phyloP scores from a whole-genome alignment of 345 rosid genomes.

The Melastoma malabathricum region DNA sequence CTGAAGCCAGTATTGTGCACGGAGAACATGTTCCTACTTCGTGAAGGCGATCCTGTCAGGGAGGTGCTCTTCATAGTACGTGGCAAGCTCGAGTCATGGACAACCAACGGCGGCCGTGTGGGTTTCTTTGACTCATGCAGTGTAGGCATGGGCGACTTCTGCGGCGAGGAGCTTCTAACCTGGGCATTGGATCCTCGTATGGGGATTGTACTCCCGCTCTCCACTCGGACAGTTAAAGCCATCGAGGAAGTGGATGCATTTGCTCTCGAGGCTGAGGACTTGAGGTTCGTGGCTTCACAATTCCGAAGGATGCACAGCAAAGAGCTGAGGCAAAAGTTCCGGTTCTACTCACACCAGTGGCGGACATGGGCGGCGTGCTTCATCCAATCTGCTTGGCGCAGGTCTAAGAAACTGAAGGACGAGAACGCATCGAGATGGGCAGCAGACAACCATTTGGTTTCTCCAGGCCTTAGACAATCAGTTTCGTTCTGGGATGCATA shows the following conservation, averaged over 20 bases:
- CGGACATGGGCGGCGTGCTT: conserved; percentile 21
- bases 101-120: conserved; percentile 11
- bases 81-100: conserved; percentile 13
- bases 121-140: conserved; percentile 15
- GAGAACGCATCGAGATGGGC: background rate
- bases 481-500: conserved; percentile 2
- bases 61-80: conserved; percentile 22
- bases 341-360: conserved; percentile 18
- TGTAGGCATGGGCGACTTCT: conserved; percentile 15
- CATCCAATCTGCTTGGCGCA: conserved; percentile 17
- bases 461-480: conserved; percentile 4
- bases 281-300: conserved; percentile 18
- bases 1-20: conserved; percentile 12
- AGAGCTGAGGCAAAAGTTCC: conserved; percentile 12
- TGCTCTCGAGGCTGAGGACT: conserved; percentile 14
- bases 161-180: conserved; percentile 18
- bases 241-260: conserved; percentile 17
- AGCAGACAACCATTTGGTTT: background rate
- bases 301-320: conserved; percentile 14
- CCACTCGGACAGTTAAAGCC: conserved; percentile 15
- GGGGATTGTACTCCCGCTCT: conserved; percentile 11
- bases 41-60: conserved; percentile 18
- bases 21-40: conserved; percentile 7
- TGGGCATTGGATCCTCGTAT: conserved; percentile 15
- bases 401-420: conserved; percentile 10